Base-by-base conservation (phyloP, 306 rosid species). In the Gynostemma pentaphyllum region DNA sequence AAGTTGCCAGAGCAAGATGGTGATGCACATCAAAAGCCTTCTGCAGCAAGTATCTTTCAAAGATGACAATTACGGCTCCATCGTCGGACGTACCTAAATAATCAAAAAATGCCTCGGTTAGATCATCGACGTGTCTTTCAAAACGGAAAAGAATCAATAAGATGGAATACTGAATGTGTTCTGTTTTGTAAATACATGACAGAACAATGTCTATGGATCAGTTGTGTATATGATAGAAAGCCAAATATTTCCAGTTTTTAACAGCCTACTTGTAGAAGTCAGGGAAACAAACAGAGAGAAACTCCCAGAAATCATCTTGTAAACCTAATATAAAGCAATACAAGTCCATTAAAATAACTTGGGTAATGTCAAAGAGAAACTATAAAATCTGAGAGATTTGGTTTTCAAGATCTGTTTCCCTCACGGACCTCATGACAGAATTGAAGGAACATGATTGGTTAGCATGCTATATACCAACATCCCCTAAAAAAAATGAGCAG, bases 1-100 rank as follows among this genome's bases (percentile, higher is more conserved):
- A 90, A 85, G 77, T 82, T 87, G 30, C 79, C 85, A 1, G 81
- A 84, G 37, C 78, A 87, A 69, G 75, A 78, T 13, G 84, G 78
- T 0, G 45, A 57, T 19, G 24, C 66, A 13, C 74, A 65, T 5
- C 76, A 54, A 23, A 77, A 69, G 45, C 73, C 76, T 75, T 70
- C 87, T 21, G 29, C 71, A 9, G 69, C 75, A 30, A 65, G 71
- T 19, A 87, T 89, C 78, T 79, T 87, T 70, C 80, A 80, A 84
- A 72, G 81, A 69, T 86, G 81, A 89, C 23, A 13, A 26, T 0
- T 42, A 66, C 69, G 12, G 47, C 54, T 42, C 52, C 42, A 37
- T 68, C 27, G 18, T 45, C 51, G 18, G 37, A 42, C 41, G 59
- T 45, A 62, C 62, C 57, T 44, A 30, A 51, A 42, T 67, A 48